Evolutionary conservation across 1,284 basidiomycete species (phyloP).

Genomic region (Phellopilus nigrolimitatus): DNA sequence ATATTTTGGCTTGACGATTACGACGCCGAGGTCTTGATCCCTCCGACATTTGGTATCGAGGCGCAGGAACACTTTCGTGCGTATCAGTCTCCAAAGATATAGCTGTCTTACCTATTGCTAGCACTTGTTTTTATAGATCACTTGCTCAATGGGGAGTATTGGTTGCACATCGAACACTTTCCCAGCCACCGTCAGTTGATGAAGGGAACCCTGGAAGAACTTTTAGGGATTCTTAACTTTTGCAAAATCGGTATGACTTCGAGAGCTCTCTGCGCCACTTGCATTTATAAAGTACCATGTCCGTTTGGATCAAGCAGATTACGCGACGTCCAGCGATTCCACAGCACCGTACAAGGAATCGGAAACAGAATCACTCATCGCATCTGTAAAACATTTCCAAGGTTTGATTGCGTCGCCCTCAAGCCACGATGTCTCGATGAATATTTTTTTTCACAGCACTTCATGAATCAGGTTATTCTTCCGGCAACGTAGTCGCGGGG

Average conservation of each 20-base stretch:
- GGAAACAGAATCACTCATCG: slow-evolving; percentile 2
- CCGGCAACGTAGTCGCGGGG: background rate
- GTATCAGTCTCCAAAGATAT: background rate
- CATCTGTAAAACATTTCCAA: slow-evolving; percentile 2
- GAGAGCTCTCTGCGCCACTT: no score
- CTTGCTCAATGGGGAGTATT: slow-evolving; percentile 9
- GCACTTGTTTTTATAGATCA: slow-evolving; percentile 3
- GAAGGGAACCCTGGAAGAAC: background rate
- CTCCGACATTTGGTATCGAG: background rate
- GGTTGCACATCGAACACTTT: slow-evolving; percentile 13
- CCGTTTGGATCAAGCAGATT: background rate
- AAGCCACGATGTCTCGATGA: background rate
- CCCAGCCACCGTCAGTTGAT: slow-evolving; percentile 3
- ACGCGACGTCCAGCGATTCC: slow-evolving; percentile 12
- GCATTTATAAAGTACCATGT: background rate
- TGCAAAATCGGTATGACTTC: slow-evolving; percentile 7
- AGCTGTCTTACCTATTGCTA: background rate
- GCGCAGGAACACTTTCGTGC: background rate
- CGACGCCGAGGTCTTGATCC: background rate
- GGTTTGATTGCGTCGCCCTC: slow-evolving; percentile 1
- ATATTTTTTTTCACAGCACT: background rate
- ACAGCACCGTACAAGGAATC: slow-evolving; percentile 1
- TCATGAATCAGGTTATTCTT: background rate
- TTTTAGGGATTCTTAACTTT: slow-evolving; percentile 8
- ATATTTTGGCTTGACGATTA: slow-evolving; percentile 15